These are phyloP conservation scores for Sugiyamaella valdiviana DNA, from an alignment of 805 yeast genomes.

Conservation along the genomic window DNA sequence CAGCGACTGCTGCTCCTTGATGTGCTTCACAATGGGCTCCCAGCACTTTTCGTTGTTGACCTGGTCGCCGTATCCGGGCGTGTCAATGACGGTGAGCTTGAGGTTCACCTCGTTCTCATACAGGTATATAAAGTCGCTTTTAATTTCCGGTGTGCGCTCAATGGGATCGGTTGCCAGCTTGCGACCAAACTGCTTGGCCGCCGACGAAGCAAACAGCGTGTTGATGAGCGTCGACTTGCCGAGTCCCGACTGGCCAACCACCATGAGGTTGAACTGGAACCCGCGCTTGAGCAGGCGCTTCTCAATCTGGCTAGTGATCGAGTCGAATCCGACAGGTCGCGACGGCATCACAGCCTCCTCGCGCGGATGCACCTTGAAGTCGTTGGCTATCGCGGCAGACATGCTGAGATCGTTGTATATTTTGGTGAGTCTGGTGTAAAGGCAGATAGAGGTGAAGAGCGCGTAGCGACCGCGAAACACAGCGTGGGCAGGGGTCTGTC, in stretches of 20 bases:
- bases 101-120: conserved; percentile 83
- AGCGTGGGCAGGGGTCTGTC: not conserved
- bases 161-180: conserved; percentile 61
- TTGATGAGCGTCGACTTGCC: conserved; percentile 92
- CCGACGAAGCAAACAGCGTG: conserved; percentile 79
- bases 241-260: conserved; percentile 84
- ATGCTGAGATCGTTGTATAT: not conserved
- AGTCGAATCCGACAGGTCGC: conserved; percentile 91
- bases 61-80: conserved; percentile 98
- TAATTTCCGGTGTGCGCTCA: conserved; percentile 81
- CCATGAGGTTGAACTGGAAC: conserved; percentile 89
- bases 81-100: conserved; percentile 83
- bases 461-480: not conserved
- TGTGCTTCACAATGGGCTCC: conserved; percentile 92
- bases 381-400: not conserved
- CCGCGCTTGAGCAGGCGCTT: conserved; percentile 87
- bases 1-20: conserved; percentile 89
- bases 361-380: conserved; percentile 4
- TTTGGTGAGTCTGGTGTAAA: too few relatives aligned
- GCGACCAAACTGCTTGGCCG: conserved; percentile 71
- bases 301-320: conserved; percentile 93
- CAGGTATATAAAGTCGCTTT: conserved; percentile 40
- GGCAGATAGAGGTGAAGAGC: too few relatives aligned
- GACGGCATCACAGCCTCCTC: conserved; percentile 8
- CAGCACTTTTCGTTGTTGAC: conserved; percentile 91